Evolutionary conservation across 83 land plant species (phyloP), one percentile per base, ranked within the genome.

Genomic region (Thuja plicata): DNA sequence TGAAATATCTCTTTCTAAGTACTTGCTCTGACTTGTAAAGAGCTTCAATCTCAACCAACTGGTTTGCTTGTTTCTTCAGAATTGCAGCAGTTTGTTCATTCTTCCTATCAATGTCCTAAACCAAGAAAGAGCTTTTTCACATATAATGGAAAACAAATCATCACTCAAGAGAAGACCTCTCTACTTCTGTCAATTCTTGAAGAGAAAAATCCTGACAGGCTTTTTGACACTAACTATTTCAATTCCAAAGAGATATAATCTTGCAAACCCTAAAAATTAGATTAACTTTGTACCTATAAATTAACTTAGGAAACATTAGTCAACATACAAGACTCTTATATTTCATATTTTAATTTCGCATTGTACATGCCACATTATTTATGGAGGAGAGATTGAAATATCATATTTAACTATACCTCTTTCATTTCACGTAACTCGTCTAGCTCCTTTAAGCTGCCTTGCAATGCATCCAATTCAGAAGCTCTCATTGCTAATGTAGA

Each of bases 21-120:
- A 95, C 90, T 93, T 97, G 99, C 82, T 98, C 99, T 87, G 97
- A 98, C 81, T 94, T 97, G 89, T 98, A 98, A 66, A 96, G 96
- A 62, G 84, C 82, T 91, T 97, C 99, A 38, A 98, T 79, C 89
- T 98, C 97, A 90, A 91, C 93, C 79, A 98, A 85, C 84, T 96
- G 99, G 41, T 89, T 94, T 2, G 93, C 99, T 93, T 98, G 99
- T 90, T 94, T 96, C 90, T 94, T 98, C 89, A 98, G 92, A 88
- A 98, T 96, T 12, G 92, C 90, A 87, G 99, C 99, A 66, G 99
- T 97, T 91, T 98, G 98, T 85, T 93, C 97, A 94, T 98, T 96
- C 93, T 97, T 98, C 88, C 98, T 92, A 88, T 98, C 99, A 79
- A 98, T 95, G 52, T 98, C 99, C 99, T 98, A 88, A 45, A 43